A percentile compares a stretch with the other conserved stretches of the same genome.
These are phyloP conservation scores for Helianthus tuberosus DNA, from an alignment of 129 eudicot genomes.

Conservation along the genomic window DNA sequence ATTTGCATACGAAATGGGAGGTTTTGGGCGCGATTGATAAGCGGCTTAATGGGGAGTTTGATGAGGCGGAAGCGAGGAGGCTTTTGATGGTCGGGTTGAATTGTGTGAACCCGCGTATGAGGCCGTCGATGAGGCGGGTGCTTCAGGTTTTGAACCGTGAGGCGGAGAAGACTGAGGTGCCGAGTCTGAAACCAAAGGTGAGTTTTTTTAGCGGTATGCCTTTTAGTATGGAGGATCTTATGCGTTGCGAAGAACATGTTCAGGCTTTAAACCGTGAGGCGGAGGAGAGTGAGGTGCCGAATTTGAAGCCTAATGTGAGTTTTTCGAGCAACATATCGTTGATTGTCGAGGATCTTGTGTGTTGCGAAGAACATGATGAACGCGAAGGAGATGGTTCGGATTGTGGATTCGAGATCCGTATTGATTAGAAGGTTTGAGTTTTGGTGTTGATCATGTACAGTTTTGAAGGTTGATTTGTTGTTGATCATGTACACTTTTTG, in stretches of 20 bases:
- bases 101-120: constrained; percentile 78
- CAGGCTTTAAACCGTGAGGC: constrained; percentile 69
- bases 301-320: constrained; percentile 56
- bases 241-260: constrained; percentile 37
- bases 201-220: constrained; percentile 61
- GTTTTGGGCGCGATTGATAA: constrained; percentile 62
- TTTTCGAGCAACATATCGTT: constrained; percentile 57
- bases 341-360: constrained; percentile 31
- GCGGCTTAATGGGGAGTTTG: constrained; percentile 50
- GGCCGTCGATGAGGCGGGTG: constrained; percentile 89
- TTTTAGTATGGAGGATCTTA: constrained; percentile 52
- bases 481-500: not conserved
- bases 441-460: not conserved
- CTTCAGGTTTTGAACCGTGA: constrained; percentile 70
- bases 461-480: too few relatives aligned
- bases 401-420: constrained; percentile 11
- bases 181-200: constrained; percentile 60
- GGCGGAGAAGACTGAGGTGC: constrained; percentile 54
- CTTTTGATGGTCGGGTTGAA: constrained; percentile 71
- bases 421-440: constrained; percentile 10
- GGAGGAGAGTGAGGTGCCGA: constrained; percentile 54
- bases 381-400: not conserved
- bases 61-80: constrained; percentile 52
- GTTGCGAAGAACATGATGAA: constrained; percentile 13
- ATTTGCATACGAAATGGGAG: constrained; percentile 54